phyloP scores from a whole-genome alignment of 768 basidiomycete genomes.

The Naganishia randhawae region DNA sequence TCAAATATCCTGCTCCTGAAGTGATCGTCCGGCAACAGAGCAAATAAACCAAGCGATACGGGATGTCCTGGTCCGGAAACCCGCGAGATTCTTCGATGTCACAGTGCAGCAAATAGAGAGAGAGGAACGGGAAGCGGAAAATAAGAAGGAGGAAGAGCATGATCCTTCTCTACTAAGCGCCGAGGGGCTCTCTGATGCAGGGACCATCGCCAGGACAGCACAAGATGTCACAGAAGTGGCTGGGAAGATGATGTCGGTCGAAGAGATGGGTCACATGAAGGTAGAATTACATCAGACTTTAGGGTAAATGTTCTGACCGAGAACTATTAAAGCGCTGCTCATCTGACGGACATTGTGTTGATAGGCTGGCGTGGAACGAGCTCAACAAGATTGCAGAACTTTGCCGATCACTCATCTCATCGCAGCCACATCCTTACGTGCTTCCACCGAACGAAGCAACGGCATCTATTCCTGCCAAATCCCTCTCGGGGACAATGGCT shows the following conservation, averaged over 20 bases:
- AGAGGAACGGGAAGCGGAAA: conserved; percentile 2
- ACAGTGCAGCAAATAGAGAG: conserved; percentile 8
- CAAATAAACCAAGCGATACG: conserved; percentile 21
- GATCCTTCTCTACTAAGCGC: not conserved
- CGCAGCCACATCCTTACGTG: conserved; percentile 20
- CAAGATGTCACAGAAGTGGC: not conserved
- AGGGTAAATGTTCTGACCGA: not conserved
- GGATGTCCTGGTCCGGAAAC: conserved; percentile 14
- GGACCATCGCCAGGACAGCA: not conserved
- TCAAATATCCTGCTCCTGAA: not conserved
- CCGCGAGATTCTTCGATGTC: conserved; percentile 23
- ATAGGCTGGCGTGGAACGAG: conserved; percentile 28
- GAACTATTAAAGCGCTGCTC: not conserved
- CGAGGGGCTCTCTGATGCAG: not conserved
- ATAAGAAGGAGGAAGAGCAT: not conserved
- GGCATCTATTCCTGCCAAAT: conserved; percentile 18
- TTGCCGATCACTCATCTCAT: conserved; percentile 19
- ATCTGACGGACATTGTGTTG: not conserved
- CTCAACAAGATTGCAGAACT: conserved; percentile 27
- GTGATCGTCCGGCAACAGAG: conserved; percentile 1
- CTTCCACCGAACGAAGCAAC: conserved; percentile 12
- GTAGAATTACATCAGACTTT: conserved; percentile 16
- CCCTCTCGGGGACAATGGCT: conserved; percentile 1
- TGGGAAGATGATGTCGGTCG: conserved; percentile 20
- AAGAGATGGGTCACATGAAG: conserved; percentile 28